phyloP scores from a whole-genome alignment of 2,329 filamentous ascomycete genomes.

The Trichoderma brevicompactum region DNA sequence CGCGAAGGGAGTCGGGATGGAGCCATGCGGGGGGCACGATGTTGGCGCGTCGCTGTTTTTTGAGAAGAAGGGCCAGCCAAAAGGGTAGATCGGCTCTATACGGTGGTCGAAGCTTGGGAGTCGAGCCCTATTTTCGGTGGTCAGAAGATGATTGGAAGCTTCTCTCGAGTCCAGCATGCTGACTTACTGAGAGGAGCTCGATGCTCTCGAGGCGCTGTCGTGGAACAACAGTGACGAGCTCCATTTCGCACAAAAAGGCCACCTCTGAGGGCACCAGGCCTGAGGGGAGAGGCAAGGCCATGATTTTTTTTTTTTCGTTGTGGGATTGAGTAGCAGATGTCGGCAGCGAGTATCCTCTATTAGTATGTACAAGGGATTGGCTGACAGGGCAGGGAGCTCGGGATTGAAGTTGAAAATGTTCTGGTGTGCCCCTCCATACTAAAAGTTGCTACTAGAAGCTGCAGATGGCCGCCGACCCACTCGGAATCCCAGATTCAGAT shows the following conservation, averaged over 20 bases:
- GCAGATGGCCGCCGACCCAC: too few relatives aligned
- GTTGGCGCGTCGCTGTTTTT: conserved; percentile 91
- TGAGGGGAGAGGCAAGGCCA: conserved; percentile 56
- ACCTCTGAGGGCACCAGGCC: conserved; percentile 83
- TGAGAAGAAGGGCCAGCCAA: conserved; percentile 93
- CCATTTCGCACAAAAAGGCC: conserved; percentile 96
- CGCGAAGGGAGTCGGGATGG: conserved; percentile 71
- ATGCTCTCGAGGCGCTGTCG: conserved; percentile 88
- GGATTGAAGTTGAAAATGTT: too few relatives aligned
- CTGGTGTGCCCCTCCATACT: too few relatives aligned
- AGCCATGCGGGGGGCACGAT: conserved; percentile 93
- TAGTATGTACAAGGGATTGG: too few relatives aligned
- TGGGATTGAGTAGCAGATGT: too few relatives aligned
- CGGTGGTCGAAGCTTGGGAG: conserved; percentile 77
- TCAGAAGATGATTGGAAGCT: conserved; percentile 5
- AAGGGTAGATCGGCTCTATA: conserved; percentile 80
- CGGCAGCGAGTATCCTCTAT: too few relatives aligned
- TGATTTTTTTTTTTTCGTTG: conserved; percentile 32
- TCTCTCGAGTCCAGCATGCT: not conserved
- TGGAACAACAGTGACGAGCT: conserved; percentile 89
- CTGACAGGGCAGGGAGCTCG: too few relatives aligned
- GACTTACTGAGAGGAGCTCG: conserved; percentile 75
- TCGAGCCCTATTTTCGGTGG: conserved; percentile 67
- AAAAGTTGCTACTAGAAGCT: too few relatives aligned
- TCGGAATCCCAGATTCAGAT: too few relatives aligned